These are phyloP conservation scores for Apiotrichum siamense DNA, from an alignment of 1,284 basidiomycete species.

Conservation along the genomic window DNA sequence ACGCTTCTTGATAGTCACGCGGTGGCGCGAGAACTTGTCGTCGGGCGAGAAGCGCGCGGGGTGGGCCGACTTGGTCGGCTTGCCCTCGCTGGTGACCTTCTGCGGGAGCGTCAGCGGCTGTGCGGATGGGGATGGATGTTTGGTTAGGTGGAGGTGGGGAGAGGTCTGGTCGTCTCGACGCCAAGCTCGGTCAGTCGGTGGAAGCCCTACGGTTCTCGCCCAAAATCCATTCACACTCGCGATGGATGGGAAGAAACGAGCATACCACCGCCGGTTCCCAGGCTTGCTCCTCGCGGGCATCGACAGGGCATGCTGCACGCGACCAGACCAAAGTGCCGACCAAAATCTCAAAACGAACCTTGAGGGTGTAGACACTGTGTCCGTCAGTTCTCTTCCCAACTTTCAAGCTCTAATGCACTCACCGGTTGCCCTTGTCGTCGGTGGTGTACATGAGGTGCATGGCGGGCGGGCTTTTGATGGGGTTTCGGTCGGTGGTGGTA, in stretches of 20 bases:
- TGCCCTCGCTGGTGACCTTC: constrained; percentile 75
- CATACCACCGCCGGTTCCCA: too few relatives aligned
- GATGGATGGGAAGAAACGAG: too few relatives aligned
- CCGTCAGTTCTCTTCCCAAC: background rate
- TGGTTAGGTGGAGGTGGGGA: background rate
- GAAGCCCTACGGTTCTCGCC: too few relatives aligned
- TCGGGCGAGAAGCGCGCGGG: constrained; percentile 95
- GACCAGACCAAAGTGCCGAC: background rate
- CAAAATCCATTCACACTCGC: too few relatives aligned
- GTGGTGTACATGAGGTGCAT: constrained; percentile 95
- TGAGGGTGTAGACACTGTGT: constrained; percentile 67
- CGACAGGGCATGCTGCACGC: background rate
- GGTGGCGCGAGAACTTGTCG: constrained; percentile 94
- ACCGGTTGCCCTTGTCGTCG: constrained; percentile 64
- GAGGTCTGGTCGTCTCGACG: too few relatives aligned
- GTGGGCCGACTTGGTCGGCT: constrained; percentile 86
- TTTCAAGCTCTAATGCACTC: constrained; percentile 7
- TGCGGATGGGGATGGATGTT: too few relatives aligned
- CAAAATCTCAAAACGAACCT: constrained; percentile 53
- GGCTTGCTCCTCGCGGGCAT: too few relatives aligned
- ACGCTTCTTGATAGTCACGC: constrained; percentile 92
- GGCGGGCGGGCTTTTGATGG: constrained; percentile 27
- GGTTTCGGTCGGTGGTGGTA: background rate
- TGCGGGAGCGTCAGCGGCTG: constrained; percentile 36
- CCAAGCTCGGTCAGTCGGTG: too few relatives aligned